phyloP scores from a whole-genome alignment of 257 asterid genomes.

The Solanum tacnaense region DNA sequence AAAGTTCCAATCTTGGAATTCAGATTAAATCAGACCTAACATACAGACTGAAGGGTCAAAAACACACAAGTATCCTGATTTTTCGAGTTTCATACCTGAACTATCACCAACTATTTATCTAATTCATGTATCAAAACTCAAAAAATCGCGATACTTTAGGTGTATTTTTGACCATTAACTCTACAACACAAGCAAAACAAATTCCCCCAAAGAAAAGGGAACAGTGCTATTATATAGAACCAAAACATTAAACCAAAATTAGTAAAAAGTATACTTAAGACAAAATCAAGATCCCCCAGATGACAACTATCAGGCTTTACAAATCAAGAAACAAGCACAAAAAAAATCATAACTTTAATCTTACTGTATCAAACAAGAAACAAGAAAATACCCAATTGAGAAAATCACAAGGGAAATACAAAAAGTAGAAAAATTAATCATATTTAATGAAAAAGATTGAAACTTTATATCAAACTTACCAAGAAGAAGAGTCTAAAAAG shows the following conservation, averaged over 20 bases:
- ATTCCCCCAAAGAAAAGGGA: background rate
- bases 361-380: background rate
- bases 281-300: background rate
- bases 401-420: background rate
- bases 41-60: background rate
- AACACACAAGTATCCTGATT: background rate
- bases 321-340: background rate
- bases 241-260: background rate
- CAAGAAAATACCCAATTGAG: constrained; percentile 2
- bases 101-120: background rate
- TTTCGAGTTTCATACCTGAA: background rate
- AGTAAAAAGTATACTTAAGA: background rate
- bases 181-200: background rate
- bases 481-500: background rate
- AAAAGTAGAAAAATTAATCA: background rate
- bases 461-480: background rate
- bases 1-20: background rate
- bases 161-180: background rate
- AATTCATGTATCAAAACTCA: background rate
- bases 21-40: background rate
- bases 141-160: background rate
- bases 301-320: background rate
- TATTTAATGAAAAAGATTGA: background rate
- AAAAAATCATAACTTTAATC: background rate
- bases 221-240: background rate